A percentile compares a stretch with the other conserved stretches of the same genome.
Evolutionary conservation across 2,329 filamentous ascomycete species (phyloP).

Genomic region (Fusarium dlaminii): DNA sequence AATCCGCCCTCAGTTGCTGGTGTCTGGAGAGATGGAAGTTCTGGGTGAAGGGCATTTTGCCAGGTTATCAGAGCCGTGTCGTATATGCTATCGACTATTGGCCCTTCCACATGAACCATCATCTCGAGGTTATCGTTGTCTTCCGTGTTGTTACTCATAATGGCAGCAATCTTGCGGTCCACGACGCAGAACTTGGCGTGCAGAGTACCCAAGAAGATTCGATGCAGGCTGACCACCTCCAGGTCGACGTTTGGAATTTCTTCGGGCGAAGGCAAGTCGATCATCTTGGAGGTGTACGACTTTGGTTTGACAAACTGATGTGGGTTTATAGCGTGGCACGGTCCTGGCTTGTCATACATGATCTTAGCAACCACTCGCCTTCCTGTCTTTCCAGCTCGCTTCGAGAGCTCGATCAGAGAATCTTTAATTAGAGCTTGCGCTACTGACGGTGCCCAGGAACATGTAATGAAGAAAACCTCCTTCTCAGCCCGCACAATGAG

Average conservation of each 20-base stretch:
- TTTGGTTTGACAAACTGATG: conserved; percentile 68
- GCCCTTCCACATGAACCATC: conserved; percentile 79
- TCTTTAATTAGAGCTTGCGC: conserved; percentile 74
- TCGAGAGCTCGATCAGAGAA: conserved; percentile 74
- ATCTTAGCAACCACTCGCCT: conserved; percentile 73
- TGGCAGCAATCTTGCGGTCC: conserved; percentile 73
- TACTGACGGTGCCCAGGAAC: conserved; percentile 77
- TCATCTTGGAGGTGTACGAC: conserved; percentile 65
- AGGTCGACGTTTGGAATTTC: conserved; percentile 78
- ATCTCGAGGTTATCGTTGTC: conserved; percentile 86
- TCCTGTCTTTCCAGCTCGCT: conserved; percentile 66
- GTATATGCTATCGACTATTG: conserved; percentile 79
- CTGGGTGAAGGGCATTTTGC: conserved; percentile 63
- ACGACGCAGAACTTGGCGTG: conserved; percentile 83
- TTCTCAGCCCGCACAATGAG: conserved; percentile 76
- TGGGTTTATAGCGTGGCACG: conserved; percentile 71
- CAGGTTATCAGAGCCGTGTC: conserved; percentile 79
- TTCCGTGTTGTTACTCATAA: conserved; percentile 83
- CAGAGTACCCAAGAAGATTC: conserved; percentile 76
- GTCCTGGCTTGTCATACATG: conserved; percentile 76
- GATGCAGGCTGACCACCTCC: conserved; percentile 78
- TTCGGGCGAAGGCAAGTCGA: conserved; percentile 68
- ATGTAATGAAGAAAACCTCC: conserved; percentile 79
- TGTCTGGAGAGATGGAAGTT: conserved; percentile 7
- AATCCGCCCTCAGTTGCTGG: neutral